Evolutionary conservation across 2,329 filamentous ascomycete species (phyloP).

Genomic region (Fusarium pilosicola): DNA sequence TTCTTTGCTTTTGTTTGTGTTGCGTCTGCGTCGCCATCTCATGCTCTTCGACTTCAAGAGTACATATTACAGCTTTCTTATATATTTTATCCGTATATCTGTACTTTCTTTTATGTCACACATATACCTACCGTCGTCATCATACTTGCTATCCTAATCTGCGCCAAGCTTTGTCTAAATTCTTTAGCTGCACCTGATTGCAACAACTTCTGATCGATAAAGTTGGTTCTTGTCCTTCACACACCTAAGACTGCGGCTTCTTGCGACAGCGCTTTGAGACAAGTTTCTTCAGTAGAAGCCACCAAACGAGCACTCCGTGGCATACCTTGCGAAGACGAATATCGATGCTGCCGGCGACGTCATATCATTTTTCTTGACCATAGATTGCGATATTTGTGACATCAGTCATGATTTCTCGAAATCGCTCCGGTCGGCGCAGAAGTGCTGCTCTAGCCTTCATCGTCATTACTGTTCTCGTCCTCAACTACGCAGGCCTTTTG

Average conservation of each 20-base stretch:
- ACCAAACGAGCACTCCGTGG: background rate
- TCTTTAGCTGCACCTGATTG: constrained; percentile 10
- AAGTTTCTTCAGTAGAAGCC: background rate
- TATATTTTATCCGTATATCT: background rate
- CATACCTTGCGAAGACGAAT: background rate
- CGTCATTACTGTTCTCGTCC: constrained; percentile 14
- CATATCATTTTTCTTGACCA: constrained; percentile 2
- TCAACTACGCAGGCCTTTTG: constrained; percentile 21
- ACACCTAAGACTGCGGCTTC: background rate
- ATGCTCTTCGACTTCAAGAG: background rate
- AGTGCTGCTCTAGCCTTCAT: constrained; percentile 14
- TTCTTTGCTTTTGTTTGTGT: constrained; percentile 7
- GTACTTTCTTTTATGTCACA: background rate
- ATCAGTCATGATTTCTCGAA: constrained; percentile 25
- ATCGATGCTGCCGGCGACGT: constrained; percentile 5
- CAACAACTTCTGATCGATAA: background rate
- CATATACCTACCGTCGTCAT: background rate
- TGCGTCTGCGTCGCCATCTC: background rate
- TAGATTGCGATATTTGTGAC: constrained; percentile 1
- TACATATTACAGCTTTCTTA: constrained; percentile 3
- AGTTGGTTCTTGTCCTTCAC: background rate
- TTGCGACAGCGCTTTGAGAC: background rate
- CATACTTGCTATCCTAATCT: background rate
- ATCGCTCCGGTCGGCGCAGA: constrained; percentile 33
- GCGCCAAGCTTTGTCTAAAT: constrained; percentile 2